Evolutionary conservation across 2,329 filamentous ascomycete species (phyloP).

Genomic region (Eutypella sp.): DNA sequence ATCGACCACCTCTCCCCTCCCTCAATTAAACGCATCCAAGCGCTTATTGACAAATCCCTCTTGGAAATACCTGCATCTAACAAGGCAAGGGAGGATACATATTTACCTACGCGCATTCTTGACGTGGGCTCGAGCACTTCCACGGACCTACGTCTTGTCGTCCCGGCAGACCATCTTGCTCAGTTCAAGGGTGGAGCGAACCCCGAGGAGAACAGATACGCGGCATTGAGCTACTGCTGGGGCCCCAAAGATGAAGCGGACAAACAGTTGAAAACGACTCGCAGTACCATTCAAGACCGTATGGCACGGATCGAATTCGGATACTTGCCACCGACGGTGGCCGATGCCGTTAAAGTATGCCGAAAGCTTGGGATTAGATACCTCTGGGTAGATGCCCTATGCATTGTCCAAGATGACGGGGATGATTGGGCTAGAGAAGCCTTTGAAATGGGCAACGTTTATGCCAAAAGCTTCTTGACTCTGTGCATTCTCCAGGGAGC

Average conservation of each 20-base stretch:
- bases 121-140: neutral
- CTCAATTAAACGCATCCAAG: slow-evolving; percentile 1
- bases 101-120: slow-evolving; percentile 1
- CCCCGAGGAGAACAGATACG: neutral
- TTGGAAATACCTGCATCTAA: neutral
- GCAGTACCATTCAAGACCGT: neutral
- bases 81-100: too few species aligned
- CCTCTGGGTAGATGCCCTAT: slow-evolving; percentile 3
- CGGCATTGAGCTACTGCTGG: slow-evolving; percentile 1
- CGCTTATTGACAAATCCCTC: slow-evolving; percentile 1
- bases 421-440: slow-evolving; percentile 1
- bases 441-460: slow-evolving; percentile 1
- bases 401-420: neutral
- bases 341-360: slow-evolving; percentile 2
- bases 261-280: slow-evolving; percentile 1
- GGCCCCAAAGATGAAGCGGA: neutral
- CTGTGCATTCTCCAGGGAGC: slow-evolving; percentile 1
- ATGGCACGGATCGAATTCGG: neutral
- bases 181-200: neutral
- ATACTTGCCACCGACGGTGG: slow-evolving; percentile 1
- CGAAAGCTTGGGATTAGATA: slow-evolving; percentile 1
- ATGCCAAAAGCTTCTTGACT: slow-evolving; percentile 3
- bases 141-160: neutral
- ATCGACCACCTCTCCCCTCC: neutral
- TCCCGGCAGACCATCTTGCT: neutral